A percentile compares a stretch with the other conserved stretches of the same genome.
Conservation (phyloP, 371 early-diverging fungal species). For the Mortierella sp. region DNA sequence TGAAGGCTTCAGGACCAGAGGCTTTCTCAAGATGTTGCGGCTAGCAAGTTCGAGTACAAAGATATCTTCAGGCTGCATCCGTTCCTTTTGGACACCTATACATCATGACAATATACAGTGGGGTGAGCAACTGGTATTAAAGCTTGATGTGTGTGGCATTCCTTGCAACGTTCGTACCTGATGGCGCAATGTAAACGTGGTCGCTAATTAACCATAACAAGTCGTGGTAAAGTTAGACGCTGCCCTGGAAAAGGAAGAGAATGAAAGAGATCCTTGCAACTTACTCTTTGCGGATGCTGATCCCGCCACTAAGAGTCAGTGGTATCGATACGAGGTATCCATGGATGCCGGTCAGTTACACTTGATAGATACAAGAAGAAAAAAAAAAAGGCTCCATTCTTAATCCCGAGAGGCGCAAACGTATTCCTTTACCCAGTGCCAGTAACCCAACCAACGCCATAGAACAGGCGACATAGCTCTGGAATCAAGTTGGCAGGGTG, state of each 20-base stretch:
- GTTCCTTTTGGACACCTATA: constrained; percentile 94
- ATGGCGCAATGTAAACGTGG: constrained; percentile 90
- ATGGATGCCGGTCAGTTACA: neutral
- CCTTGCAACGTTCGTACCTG: constrained; percentile 55
- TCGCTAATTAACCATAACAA: constrained; percentile 56
- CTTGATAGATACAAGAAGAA: neutral
- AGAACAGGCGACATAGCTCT: constrained; percentile 91
- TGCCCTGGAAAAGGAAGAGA: neutral
- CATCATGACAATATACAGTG: neutral
- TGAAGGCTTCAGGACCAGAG: constrained; percentile 76
- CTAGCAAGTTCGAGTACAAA: constrained; percentile 81
- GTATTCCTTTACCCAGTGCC: constrained; percentile 81
- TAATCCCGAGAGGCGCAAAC: neutral
- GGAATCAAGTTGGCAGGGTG: constrained; percentile 94
- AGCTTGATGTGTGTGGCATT: too few species aligned
- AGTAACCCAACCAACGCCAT: constrained; percentile 93
- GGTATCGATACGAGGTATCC: neutral
- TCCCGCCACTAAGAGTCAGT: constrained; percentile 76
- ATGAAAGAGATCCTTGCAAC: neutral
- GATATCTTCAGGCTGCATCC: constrained; percentile 85
- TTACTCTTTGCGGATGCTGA: constrained; percentile 86
- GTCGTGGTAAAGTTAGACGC: constrained; percentile 1
- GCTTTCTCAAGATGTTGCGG: constrained; percentile 75
- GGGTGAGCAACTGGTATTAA: neutral
- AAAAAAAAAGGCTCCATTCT: neutral